Evolutionary conservation across 2,329 filamentous ascomycete species (phyloP).

Genomic region (Ophiocordyceps camponoti-floridani): DNA sequence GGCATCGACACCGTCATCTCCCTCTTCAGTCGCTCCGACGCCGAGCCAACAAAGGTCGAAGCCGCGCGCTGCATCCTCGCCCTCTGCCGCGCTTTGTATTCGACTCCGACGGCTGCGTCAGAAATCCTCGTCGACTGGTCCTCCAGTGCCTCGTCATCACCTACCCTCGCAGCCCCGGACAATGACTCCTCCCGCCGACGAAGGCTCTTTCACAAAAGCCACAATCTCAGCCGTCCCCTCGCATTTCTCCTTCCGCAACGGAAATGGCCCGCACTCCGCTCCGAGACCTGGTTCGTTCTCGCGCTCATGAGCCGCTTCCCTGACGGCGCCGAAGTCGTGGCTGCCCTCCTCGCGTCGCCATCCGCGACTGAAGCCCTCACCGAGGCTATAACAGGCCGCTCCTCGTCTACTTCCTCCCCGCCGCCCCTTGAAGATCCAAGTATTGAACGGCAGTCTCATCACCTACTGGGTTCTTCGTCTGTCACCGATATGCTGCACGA

Average conservation of each 20-base stretch:
- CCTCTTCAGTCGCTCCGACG: slow-evolving; percentile 19
- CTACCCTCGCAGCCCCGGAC: background rate
- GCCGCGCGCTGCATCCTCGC: slow-evolving; percentile 33
- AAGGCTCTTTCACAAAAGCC: slow-evolving; percentile 25
- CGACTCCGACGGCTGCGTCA: slow-evolving; percentile 6
- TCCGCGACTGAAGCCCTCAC: slow-evolving; percentile 25
- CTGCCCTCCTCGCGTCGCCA: slow-evolving; percentile 21
- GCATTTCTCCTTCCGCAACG: slow-evolving; percentile 34
- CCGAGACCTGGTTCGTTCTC: slow-evolving; percentile 44
- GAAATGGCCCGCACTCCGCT: slow-evolving; percentile 40
- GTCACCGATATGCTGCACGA: slow-evolving; percentile 21
- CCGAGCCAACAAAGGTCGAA: slow-evolving; percentile 39
- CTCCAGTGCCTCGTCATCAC: slow-evolving; percentile 2
- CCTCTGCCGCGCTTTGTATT: slow-evolving; percentile 37
- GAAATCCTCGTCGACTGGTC: slow-evolving; percentile 3
- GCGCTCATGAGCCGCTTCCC: slow-evolving; percentile 37
- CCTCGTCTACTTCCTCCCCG: slow-evolving; percentile 1
- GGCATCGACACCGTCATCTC: slow-evolving; percentile 18
- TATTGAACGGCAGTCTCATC: background rate
- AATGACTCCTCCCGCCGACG: slow-evolving; percentile 4
- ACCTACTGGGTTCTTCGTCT: background rate
- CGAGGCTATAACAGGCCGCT: slow-evolving; percentile 29
- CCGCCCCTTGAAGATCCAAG: slow-evolving; percentile 3
- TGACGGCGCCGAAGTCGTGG: slow-evolving; percentile 28
- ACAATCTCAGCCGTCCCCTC: slow-evolving; percentile 25